Conservation (phyloP, 495 filamentous ascomycete species). For the Trichoderma gamsii region DNA sequence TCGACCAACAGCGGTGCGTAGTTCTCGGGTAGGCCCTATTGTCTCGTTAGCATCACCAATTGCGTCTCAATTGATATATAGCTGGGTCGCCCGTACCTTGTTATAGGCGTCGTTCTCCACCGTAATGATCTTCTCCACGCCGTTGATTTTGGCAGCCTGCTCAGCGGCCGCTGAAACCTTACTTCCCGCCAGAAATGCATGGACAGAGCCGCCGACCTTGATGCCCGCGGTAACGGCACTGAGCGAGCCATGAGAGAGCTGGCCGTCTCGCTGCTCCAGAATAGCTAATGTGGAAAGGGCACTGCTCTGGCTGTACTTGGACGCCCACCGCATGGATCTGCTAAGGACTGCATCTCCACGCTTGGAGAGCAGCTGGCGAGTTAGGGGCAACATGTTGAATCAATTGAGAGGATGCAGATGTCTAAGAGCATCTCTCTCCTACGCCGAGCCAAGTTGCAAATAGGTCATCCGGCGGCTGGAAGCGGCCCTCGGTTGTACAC, state of each 20-base stretch:
- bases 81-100: slow-evolving; percentile 52
- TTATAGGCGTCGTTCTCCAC: slow-evolving; percentile 88
- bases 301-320: neutral
- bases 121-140: slow-evolving; percentile 82
- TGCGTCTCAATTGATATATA: neutral
- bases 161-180: slow-evolving; percentile 73
- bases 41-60: neutral
- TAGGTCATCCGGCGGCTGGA: slow-evolving; percentile 1
- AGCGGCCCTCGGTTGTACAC: slow-evolving; percentile 9
- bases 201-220: slow-evolving; percentile 79
- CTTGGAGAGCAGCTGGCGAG: slow-evolving; percentile 1
- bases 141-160: slow-evolving; percentile 82
- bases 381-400: neutral
- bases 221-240: slow-evolving; percentile 81
- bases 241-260: slow-evolving; percentile 74
- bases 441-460: neutral
- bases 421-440: neutral
- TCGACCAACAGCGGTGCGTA: slow-evolving; percentile 88
- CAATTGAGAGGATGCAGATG: neutral
- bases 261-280: slow-evolving; percentile 88
- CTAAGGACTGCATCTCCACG: neutral
- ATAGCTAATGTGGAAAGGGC: slow-evolving; percentile 82
- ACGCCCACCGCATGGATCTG: neutral
- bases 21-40: slow-evolving; percentile 85
- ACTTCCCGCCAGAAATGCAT: slow-evolving; percentile 81